Base-by-base conservation (phyloP, 352 stramenopile species). In the Globisporangium recalcitrans region DNA sequence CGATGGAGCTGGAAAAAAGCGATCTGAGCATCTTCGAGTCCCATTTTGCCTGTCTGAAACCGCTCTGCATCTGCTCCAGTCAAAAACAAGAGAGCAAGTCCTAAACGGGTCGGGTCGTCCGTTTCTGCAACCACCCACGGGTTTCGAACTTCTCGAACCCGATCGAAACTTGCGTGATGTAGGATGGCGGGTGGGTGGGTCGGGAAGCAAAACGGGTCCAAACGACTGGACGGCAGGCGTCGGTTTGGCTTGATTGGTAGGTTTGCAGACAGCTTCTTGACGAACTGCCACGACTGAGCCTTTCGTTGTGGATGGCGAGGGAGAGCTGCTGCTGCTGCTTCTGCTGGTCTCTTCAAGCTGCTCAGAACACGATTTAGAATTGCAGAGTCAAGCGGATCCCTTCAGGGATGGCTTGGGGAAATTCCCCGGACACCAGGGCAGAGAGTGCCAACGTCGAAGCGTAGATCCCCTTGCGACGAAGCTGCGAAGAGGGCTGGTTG, bases 291-390 rank as follows among this genome's bases (percentile, higher is more conserved):
- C n/a, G n/a, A n/a, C n/a, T n/a, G n/a, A n/a, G n/a, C n/a, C n/a
- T n/a, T n/a, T n/a, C n/a, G n/a, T n/a, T n/a, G n/a, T n/a, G n/a
- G 53, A 34, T 16, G 53, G 13, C 11, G 21, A 44, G 4, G 16
- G 14, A 21, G 6, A 24, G 48, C 24, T 34, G 27, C 10, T 21
- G 47, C 5, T 8, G 11, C 44, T 9, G 21, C 22, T 10, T 4
- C 46, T 1, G 27, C 24, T n/a, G 22, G n/a, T 22, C 11, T 11
- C 47, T 16, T 4, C 48, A 36, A 13, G 9, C 2, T 2, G 8
- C 52, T 80, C 81, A 93, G 82, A 93, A 91, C 84, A 91, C 84
- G 80, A 93, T 91, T 93, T 93, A 93, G 84, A 93, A 93, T 93
- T 93, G 84, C 84, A 75, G 77, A 91, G 84, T 93, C 84, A 93